A percentile compares a stretch with the other conserved stretches of the same genome.
phyloP scores from a whole-genome alignment of 2,329 filamentous ascomycete genomes.

The Monilinia vaccinii-corymbosi region DNA sequence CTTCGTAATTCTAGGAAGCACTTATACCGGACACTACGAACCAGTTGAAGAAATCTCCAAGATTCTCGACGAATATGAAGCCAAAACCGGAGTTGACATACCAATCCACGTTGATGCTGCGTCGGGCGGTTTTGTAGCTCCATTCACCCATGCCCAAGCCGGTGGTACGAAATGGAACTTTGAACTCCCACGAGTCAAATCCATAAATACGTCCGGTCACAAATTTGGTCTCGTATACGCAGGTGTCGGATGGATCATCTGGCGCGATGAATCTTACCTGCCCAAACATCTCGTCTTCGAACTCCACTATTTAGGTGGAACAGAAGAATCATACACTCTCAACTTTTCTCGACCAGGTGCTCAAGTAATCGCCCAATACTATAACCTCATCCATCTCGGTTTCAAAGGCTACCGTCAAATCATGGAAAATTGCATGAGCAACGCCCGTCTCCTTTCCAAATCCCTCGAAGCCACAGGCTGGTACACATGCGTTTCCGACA shows the following conservation, averaged over 20 bases:
- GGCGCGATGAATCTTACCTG: constrained; percentile 55
- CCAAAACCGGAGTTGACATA: constrained; percentile 52
- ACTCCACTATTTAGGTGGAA: constrained; percentile 60
- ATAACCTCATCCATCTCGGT: constrained; percentile 62
- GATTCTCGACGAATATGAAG: constrained; percentile 54
- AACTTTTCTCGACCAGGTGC: constrained; percentile 65
- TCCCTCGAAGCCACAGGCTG: constrained; percentile 56
- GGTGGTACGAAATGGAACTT: constrained; percentile 55
- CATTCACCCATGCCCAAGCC: constrained; percentile 47
- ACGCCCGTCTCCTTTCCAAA: constrained; percentile 55
- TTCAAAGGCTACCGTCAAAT: constrained; percentile 54
- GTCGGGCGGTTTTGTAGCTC: constrained; percentile 52
- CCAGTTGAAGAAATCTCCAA: constrained; percentile 59
- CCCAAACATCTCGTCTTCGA: constrained; percentile 63
- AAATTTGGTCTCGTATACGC: constrained; percentile 57
- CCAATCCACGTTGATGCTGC: constrained; percentile 60
- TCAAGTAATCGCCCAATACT: constrained; percentile 64
- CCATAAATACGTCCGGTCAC: constrained; percentile 57
- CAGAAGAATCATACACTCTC: constrained; percentile 59
- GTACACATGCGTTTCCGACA: constrained; percentile 57
- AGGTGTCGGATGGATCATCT: constrained; percentile 63
- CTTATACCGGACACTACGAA: constrained; percentile 67
- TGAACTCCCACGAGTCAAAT: constrained; percentile 50
- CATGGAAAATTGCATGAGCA: constrained; percentile 58
- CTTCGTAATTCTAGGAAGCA: constrained; percentile 62